A percentile compares a stretch with the other conserved stretches of the same genome.
Conservation (phyloP, 306 rosid genomes). For the Castanea sativa region DNA sequence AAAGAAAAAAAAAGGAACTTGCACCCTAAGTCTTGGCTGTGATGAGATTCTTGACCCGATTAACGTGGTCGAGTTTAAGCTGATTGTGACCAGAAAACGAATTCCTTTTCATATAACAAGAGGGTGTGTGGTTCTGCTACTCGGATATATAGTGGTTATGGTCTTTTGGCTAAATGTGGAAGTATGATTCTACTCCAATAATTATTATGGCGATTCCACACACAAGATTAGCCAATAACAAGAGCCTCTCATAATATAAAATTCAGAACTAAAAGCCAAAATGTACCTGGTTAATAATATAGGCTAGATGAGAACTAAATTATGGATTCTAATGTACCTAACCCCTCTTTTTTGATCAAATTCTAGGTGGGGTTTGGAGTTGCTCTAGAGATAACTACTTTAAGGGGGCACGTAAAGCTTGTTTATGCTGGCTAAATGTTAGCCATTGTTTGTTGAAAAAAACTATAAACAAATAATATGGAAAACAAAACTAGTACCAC, state of each 20-base stretch:
- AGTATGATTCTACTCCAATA: conserved; percentile 6
- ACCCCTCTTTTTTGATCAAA: conserved; percentile 9
- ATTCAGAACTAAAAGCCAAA: conserved; percentile 4
- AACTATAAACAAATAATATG: not conserved
- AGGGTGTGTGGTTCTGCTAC: not conserved
- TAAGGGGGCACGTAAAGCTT: not conserved
- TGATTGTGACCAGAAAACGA: not conserved
- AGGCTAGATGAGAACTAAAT: not conserved
- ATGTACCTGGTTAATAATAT: conserved; percentile 31
- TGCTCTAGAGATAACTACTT: not conserved
- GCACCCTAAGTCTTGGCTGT: not conserved
- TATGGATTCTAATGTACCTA: conserved; percentile 16
- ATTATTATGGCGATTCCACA: not conserved
- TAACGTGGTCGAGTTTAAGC: not conserved
- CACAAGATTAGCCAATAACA: conserved; percentile 13
- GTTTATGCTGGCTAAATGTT: not conserved
- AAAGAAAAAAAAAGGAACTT: too few relatives aligned
- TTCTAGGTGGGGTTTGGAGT: not conserved
- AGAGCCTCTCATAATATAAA: not conserved
- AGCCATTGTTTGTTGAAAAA: not conserved
- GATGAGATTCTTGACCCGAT: not conserved
- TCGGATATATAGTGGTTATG: not conserved
- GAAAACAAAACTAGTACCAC: not conserved
- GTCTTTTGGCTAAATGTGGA: not conserved
- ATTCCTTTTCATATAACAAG: not conserved